A percentile compares a stretch with the other conserved stretches of the same genome.
Conservation (phyloP, 257 asterid species). For the Nicotiana otophora region DNA sequence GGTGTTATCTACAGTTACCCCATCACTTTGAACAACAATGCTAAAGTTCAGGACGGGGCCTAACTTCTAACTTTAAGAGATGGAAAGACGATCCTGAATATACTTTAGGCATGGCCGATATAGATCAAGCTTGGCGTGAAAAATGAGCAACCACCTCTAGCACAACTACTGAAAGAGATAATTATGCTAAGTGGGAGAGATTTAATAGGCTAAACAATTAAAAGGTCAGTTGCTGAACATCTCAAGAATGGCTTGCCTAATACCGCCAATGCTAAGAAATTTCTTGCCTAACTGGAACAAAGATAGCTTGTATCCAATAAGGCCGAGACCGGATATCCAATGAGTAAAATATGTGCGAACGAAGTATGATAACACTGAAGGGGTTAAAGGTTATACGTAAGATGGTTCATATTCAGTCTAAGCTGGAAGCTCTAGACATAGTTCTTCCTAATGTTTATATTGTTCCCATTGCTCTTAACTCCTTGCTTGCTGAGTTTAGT, state of each 20-base stretch:
- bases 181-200: too few relatives aligned
- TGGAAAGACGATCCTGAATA: background rate
- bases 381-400: background rate
- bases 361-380: background rate
- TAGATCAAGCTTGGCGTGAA: background rate
- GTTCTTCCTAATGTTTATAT: background rate
- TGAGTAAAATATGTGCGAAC: background rate
- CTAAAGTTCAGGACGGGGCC: too few relatives aligned
- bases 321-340: background rate
- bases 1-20: background rate
- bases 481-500: background rate
- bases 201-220: background rate
- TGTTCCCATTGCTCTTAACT: background rate
- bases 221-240: background rate
- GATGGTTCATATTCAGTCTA: background rate
- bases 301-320: background rate
- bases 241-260: background rate
- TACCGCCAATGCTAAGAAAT: background rate
- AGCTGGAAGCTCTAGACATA: background rate
- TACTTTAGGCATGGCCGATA: background rate
- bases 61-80: background rate
- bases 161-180: too few relatives aligned
- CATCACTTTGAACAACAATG: background rate
- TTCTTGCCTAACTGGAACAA: background rate
- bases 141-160: background rate